phyloP scores from a whole-genome alignment of 2,329 filamentous ascomycete species.

The Cercospora canescens region DNA sequence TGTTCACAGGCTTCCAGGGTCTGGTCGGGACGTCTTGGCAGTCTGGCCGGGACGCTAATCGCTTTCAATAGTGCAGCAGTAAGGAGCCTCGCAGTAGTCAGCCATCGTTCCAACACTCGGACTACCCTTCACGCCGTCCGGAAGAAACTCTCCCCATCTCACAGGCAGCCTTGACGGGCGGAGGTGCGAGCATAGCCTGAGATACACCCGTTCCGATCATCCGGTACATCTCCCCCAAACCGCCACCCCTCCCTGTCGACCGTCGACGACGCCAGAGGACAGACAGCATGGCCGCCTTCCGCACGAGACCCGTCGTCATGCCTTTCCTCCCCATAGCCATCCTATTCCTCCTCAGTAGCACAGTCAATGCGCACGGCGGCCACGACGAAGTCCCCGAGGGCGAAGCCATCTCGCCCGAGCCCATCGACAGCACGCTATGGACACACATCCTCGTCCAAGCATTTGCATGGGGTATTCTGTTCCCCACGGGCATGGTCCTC shows the following conservation, averaged over 20 bases:
- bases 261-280: background rate
- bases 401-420: constrained; percentile 67
- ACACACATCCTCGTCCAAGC: constrained; percentile 88
- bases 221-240: background rate
- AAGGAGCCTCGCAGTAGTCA: background rate
- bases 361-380: constrained; percentile 51
- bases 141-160: background rate
- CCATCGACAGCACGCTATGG: constrained; percentile 87
- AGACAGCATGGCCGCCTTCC: constrained; percentile 28
- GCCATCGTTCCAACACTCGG: background rate
- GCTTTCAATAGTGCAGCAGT: background rate
- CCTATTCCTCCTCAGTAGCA: constrained; percentile 17
- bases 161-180: background rate
- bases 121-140: background rate
- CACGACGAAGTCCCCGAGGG: constrained; percentile 67
- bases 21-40: background rate
- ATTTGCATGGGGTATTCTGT: constrained; percentile 85
- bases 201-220: background rate
- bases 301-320: constrained; percentile 23
- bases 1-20: background rate
- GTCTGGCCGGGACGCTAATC: background rate
- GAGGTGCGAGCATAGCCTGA: background rate
- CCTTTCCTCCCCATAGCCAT: constrained; percentile 7
- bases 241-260: constrained; percentile 1
- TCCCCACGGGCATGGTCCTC: constrained; percentile 92